Conservation (phyloP, 495 filamentous ascomycete species). For the Astrothelium macrocarpum region DNA sequence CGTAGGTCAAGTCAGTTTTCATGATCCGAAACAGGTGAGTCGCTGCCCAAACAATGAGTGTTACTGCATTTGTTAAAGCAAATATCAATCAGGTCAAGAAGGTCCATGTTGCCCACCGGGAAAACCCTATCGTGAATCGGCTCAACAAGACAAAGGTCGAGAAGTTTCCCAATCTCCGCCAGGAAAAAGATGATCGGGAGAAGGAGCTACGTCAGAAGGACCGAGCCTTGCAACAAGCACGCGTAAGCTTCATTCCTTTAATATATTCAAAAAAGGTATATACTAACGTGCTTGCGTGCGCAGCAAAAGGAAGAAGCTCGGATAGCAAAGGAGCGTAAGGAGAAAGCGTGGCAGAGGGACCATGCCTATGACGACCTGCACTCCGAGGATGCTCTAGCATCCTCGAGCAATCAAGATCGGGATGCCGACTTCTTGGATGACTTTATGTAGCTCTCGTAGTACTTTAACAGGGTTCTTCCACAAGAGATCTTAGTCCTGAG, state of each 20-base stretch:
- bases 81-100: slow-evolving; percentile 54
- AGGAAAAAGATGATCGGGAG: slow-evolving; percentile 67
- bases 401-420: slow-evolving; percentile 59
- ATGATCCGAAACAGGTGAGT: slow-evolving; percentile 60
- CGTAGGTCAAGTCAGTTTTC: slow-evolving; percentile 87
- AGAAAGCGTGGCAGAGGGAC: slow-evolving; percentile 87
- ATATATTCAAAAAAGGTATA: background rate
- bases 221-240: slow-evolving; percentile 53
- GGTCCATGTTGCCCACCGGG: slow-evolving; percentile 62
- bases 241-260: slow-evolving; percentile 41
- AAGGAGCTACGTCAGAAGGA: slow-evolving; percentile 60
- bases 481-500: background rate
- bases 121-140: slow-evolving; percentile 86
- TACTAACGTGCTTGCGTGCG: background rate
- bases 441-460: slow-evolving; percentile 48
- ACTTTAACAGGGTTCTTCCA: background rate
- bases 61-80: background rate
- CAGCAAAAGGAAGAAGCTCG: slow-evolving; percentile 65
- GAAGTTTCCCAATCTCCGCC: slow-evolving; percentile 67
- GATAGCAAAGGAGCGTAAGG: slow-evolving; percentile 65
- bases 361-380: slow-evolving; percentile 89
- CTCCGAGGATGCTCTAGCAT: slow-evolving; percentile 54
- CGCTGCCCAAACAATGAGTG: background rate
- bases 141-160: slow-evolving; percentile 92
- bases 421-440: slow-evolving; percentile 56